Base-by-base conservation (phyloP, 2,329 filamentous ascomycete species). In the Mollisiaceae sp. region DNA sequence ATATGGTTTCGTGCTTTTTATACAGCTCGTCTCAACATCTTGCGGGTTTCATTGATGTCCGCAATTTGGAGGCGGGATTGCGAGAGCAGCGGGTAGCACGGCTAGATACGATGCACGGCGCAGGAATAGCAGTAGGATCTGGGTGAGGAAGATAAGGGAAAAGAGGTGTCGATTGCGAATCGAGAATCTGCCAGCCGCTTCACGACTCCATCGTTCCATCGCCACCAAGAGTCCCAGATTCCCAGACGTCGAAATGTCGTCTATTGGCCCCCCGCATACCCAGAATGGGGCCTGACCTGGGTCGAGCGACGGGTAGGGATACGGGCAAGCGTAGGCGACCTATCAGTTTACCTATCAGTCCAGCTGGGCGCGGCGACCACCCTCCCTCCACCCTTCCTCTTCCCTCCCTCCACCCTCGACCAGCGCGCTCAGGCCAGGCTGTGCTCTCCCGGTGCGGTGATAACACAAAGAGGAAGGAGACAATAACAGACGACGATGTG, bases 401-500 rank as follows among this genome's bases (percentile, higher is more conserved):
- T n/a, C n/a, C n/a, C n/a, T n/a, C n/a, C n/a, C n/a, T n/a, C n/a
- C n/a, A n/a, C n/a, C n/a, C n/a, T n/a, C n/a, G n/a, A n/a, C 14
- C 43, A n/a, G 14, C 4, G n/a, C 15, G 15, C 50, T 32, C 60
- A 62, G 18, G 36, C 52, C 50, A 62, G 27, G 60, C 50, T 41
- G 55, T 24, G 18, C n/a, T 43, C 20, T 5, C 56, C 36, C 62
- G n/a, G n/a, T n/a, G n/a, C n/a, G 56, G 56, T 32, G 35, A 60
- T 64, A 59, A 52, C 57, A 64, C 47, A 57, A 64, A 60, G 62
- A 54, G 52, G 57, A 57, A 60, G 52, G 52, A 56, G 52, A 56
- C n/a, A n/a, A n/a, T n/a, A n/a, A n/a, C n/a, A n/a, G n/a, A n/a
- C n/a, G n/a, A n/a, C 3, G 45, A 50, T 11, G 20, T 8, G 8